phyloP scores from a whole-genome alignment of 139 green algal species.

The Edaphochlamys debaryana region DNA sequence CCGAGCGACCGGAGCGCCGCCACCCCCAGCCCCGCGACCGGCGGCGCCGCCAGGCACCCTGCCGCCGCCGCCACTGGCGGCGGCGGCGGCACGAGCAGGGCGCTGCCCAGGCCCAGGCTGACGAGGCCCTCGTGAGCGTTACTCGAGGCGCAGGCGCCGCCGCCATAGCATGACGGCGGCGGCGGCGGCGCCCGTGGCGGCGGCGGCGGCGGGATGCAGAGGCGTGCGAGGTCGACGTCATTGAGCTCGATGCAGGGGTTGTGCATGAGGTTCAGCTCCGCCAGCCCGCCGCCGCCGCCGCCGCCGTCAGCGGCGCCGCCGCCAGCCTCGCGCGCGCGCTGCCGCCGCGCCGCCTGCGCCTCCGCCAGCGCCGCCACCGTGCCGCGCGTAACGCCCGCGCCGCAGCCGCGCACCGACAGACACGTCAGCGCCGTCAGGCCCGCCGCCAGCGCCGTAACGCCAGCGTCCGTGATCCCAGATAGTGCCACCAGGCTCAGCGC shows the following conservation, averaged over 20 bases:
- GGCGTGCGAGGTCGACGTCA: conserved; percentile 10
- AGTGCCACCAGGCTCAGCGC: conserved; percentile 33
- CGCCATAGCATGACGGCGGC: too few species aligned
- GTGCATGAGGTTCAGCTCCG: conserved; percentile 30
- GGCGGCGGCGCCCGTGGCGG: conserved; percentile 9
- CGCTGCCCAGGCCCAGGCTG: not conserved
- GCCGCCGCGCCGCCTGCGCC: not conserved
- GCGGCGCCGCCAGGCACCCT: not conserved
- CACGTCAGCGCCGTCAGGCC: conserved; percentile 19
- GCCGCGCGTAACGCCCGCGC: conserved; percentile 16
- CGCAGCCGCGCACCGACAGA: conserved; percentile 22
- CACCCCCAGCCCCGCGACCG: not conserved
- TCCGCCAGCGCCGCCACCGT: conserved; percentile 14
- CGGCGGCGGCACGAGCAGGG: not conserved
- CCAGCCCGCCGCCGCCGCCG: not conserved
- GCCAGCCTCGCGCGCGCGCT: not conserved
- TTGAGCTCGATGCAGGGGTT: conserved; percentile 22
- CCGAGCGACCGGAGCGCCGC: not conserved
- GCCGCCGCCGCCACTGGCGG: not conserved
- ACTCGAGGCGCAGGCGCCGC: too few species aligned
- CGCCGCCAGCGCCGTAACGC: conserved; percentile 38
- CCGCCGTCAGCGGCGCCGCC: not conserved
- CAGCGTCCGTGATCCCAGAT: conserved; percentile 50
- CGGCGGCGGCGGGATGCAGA: conserved; percentile 8
- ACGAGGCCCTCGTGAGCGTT: not conserved